phyloP scores from a whole-genome alignment of 371 early-diverging fungal species.

The Saksenaea vasiformis region DNA sequence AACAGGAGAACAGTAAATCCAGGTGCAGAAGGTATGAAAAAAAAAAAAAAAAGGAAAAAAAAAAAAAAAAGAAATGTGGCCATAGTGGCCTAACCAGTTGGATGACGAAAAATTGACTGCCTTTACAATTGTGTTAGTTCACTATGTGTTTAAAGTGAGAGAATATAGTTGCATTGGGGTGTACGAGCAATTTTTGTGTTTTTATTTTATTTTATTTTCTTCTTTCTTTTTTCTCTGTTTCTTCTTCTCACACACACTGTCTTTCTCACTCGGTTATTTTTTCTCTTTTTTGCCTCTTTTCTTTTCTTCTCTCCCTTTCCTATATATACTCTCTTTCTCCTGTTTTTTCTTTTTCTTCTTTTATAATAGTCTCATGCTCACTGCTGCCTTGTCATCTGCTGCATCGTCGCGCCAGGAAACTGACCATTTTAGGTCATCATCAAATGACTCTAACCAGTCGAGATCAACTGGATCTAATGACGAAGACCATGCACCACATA shows the following conservation, averaged over 20 bases:
- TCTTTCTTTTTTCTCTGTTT: not conserved
- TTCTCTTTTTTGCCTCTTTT: not conserved
- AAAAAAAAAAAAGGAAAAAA: not conserved
- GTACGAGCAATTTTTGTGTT: not conserved
- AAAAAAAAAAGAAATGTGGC: not conserved
- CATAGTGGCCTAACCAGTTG: not conserved
- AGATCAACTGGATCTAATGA: not conserved
- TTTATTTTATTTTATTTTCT: not conserved
- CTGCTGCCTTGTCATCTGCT: constrained; percentile 19
- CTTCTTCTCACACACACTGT: not conserved
- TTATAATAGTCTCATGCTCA: constrained; percentile 10
- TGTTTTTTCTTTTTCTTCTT: not conserved
- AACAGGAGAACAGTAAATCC: too few relatives aligned
- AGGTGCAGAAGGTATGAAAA: not conserved
- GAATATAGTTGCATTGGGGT: not conserved
- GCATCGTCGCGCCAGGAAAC: constrained; percentile 8
- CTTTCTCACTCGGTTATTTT: not conserved
- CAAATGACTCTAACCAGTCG: not conserved
- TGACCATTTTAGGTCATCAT: constrained; percentile 3
- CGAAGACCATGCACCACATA: constrained; percentile 44
- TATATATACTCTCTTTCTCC: not conserved
- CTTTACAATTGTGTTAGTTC: not conserved
- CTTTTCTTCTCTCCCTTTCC: constrained; percentile 1
- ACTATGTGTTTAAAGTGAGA: too few relatives aligned
- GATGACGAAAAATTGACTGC: not conserved